Conservation (phyloP, 495 filamentous ascomycete species). For the Neurospora sp. region DNA sequence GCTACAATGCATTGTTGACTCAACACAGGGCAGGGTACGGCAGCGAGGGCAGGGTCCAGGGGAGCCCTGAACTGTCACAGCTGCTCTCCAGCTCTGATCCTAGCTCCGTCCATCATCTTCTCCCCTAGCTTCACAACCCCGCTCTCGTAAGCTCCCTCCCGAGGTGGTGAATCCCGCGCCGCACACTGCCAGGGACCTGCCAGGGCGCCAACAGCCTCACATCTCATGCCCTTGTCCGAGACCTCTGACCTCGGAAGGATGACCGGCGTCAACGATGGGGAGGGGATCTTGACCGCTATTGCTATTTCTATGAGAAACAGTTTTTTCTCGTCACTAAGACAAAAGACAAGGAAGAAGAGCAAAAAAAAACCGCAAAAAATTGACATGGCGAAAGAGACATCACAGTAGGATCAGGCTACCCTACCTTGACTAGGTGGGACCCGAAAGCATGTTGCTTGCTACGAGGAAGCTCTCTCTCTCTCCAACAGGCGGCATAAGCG, state of each 20-base stretch:
- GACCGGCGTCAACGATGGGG: not conserved
- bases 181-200: not conserved
- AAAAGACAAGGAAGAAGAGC: not conserved
- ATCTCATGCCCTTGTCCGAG: not conserved
- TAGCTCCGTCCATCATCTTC: not conserved
- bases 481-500: not conserved
- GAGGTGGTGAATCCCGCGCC: not conserved
- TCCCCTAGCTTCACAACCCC: not conserved
- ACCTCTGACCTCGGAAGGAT: not conserved
- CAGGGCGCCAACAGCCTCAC: not conserved
- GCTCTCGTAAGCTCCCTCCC: not conserved
- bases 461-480: not conserved
- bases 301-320: not conserved
- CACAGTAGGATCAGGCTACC: not conserved
- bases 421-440: not conserved
- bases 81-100: not conserved
- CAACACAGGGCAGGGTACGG: not conserved
- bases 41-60: not conserved
- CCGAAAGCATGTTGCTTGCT: not conserved
- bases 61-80: not conserved
- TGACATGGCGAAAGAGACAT: not conserved
- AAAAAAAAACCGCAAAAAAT: not conserved
- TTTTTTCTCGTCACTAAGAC: not conserved
- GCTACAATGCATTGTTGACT: not conserved
- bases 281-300: not conserved